Conservation (phyloP, 495 filamentous ascomycete genomes). For the Terfezia boudieri region DNA sequence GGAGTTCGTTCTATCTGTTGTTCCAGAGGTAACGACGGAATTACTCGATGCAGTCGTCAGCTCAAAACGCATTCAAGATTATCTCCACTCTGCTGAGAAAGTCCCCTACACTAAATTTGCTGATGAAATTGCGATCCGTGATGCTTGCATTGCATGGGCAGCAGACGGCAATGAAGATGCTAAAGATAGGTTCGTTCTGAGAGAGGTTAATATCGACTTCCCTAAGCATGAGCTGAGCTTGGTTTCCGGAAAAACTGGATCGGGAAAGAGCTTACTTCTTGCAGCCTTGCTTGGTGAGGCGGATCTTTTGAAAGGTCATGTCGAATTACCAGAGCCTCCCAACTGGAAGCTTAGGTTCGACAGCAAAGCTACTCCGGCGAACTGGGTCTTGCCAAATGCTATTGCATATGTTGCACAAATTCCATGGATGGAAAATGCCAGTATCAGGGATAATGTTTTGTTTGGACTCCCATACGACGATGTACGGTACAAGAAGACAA, state of each 20-base stretch:
- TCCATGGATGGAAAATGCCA: constrained; percentile 72
- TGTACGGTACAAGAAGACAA: constrained; percentile 38
- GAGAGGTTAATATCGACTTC: constrained; percentile 39
- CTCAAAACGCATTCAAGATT: constrained; percentile 49
- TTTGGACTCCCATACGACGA: constrained; percentile 48
- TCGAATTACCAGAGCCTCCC: constrained; percentile 30
- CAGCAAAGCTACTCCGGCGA: constrained; percentile 33
- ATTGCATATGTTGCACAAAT: constrained; percentile 65
- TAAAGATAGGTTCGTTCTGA: constrained; percentile 37
- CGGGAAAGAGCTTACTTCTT: constrained; percentile 44
- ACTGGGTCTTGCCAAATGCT: constrained; percentile 47
- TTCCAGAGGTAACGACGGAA: constrained; percentile 54
- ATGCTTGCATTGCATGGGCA: constrained; percentile 59
- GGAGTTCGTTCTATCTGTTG: constrained; percentile 42
- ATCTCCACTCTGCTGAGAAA: constrained; percentile 46
- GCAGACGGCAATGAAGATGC: constrained; percentile 30
- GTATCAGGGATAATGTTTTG: constrained; percentile 49
- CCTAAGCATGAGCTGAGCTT: constrained; percentile 48
- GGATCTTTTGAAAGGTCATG: constrained; percentile 29
- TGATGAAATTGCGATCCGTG: constrained; percentile 38
- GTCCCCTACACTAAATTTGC: constrained; percentile 31
- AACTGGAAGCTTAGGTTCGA: constrained; percentile 28
- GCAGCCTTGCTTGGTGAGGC: constrained; percentile 43
- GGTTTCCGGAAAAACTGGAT: constrained; percentile 43
- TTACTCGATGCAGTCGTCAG: constrained; percentile 50